Evolutionary conservation across 116 monocot genomes (phyloP), one percentile per base, ranked within the genome.

Genomic region (Trichopus zeylanicus): DNA sequence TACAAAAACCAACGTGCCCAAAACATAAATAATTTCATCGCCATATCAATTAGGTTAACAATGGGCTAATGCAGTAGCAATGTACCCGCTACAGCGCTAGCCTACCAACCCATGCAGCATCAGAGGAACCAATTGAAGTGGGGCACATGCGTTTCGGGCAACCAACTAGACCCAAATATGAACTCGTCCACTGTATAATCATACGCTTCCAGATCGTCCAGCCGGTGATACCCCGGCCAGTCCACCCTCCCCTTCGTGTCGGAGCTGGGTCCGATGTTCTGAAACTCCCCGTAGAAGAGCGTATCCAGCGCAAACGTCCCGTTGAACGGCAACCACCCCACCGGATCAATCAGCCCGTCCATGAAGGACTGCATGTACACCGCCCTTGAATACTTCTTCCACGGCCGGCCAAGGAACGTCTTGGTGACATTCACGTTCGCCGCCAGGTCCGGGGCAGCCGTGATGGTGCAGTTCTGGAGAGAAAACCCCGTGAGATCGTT

Each of bases 371-470:
- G 49, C 48, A 67, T 67, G 58, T 32, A 47, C 49, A 58, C 67
- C 18, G 67, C 57, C 55, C 66, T 28, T 22, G 66, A 66, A 56
- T 31, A 66, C 18, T 56, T n/a, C 57, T 48, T 46, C 67, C 67
- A 67, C 49, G 67, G 67, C 49, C 67, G 55, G 21, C 70, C 62
- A 24, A 61, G 70, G 46, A 9, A 62, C 3, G 58, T 67, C 33
- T 20, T 32, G 7, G 66, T 66, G 35, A 1, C 1, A 29, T 15
- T 57, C 7, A 10, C 11, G n/a, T 33, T 27, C n/a, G n/a, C n/a
- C n/a, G n/a, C n/a, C n/a, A n/a, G n/a, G 18, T 55, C 67, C 6
- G 67, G 49, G 11, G 67, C 57, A 7, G 67, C 49, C 8, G 24
- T 7, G 51, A 67, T 10, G 25, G 57, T 26, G 58, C 48, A 67